Percentiles rank a stretch among this genome's conserved stretches.
Evolutionary conservation across 495 filamentous ascomycete species (phyloP).

Genomic region (Podospora anserina): DNA sequence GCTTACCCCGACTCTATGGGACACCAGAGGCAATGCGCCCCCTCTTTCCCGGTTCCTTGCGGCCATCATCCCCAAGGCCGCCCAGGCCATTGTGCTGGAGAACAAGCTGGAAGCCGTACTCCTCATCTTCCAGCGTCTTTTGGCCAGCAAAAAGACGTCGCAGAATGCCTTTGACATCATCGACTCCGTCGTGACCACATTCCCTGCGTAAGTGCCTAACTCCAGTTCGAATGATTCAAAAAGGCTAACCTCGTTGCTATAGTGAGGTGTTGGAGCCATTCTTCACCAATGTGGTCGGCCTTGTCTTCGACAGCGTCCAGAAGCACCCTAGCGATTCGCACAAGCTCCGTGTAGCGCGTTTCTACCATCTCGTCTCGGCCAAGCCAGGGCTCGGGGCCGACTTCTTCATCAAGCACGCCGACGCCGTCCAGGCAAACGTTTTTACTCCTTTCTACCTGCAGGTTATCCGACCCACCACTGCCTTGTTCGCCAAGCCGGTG

Average conservation of each 20-base stretch:
- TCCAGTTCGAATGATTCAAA: background rate
- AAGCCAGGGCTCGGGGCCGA: slow-evolving; percentile 75
- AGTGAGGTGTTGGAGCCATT: slow-evolving; percentile 68
- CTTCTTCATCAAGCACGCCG: slow-evolving; percentile 76
- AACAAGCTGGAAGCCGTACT: slow-evolving; percentile 73
- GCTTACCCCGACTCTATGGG: slow-evolving; percentile 76
- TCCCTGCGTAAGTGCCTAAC: slow-evolving; percentile 56
- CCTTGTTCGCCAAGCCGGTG: slow-evolving; percentile 75
- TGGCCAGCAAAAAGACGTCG: slow-evolving; percentile 70
- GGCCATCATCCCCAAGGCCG: slow-evolving; percentile 74
- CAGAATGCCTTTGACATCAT: slow-evolving; percentile 83
- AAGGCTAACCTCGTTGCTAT: slow-evolving; percentile 18
- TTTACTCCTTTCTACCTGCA: slow-evolving; percentile 80
- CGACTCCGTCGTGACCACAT: slow-evolving; percentile 68
- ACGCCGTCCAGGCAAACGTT: slow-evolving; percentile 73
- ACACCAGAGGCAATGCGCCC: slow-evolving; percentile 86
- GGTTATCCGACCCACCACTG: slow-evolving; percentile 82
- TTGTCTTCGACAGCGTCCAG: slow-evolving; percentile 81
- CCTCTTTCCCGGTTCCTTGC: slow-evolving; percentile 82
- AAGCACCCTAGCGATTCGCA: slow-evolving; percentile 71
- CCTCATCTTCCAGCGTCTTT: slow-evolving; percentile 86
- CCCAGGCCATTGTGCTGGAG: slow-evolving; percentile 65
- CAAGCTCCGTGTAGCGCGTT: slow-evolving; percentile 76
- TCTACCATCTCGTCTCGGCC: slow-evolving; percentile 88
- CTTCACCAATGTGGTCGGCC: slow-evolving; percentile 71